Conservation (phyloP, 768 basidiomycete species). For the Termitomyces sp. region DNA sequence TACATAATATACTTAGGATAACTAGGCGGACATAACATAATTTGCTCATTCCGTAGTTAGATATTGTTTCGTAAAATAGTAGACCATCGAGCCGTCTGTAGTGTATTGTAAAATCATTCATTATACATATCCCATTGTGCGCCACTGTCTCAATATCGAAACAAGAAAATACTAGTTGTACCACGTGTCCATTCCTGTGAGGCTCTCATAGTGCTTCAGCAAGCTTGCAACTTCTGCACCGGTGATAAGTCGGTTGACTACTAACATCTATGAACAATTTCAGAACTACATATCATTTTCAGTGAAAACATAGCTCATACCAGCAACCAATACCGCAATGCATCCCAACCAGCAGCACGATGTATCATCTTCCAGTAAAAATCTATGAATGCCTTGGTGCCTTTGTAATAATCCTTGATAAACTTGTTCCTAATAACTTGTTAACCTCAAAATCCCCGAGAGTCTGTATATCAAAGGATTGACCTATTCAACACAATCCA, state of each 20-base stretch:
- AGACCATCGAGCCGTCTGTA: neutral
- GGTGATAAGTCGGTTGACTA: slow-evolving; percentile 49
- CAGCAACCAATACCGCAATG: slow-evolving; percentile 55
- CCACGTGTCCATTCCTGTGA: slow-evolving; percentile 44
- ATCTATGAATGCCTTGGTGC: slow-evolving; percentile 48
- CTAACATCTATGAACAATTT: slow-evolving; percentile 38
- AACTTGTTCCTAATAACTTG: slow-evolving; percentile 40
- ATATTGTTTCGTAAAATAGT: neutral
- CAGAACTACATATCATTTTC: neutral
- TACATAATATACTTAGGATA: slow-evolving; percentile 4
- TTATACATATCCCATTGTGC: neutral
- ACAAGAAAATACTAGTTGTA: slow-evolving; percentile 23
- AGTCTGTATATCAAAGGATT: slow-evolving; percentile 6
- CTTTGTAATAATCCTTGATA: slow-evolving; percentile 48
- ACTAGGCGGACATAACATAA: slow-evolving; percentile 1
- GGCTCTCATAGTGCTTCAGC: slow-evolving; percentile 48
- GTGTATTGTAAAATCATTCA: slow-evolving; percentile 1
- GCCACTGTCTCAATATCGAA: too few relatives aligned
- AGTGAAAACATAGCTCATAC: slow-evolving; percentile 24
- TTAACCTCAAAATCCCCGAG: neutral
- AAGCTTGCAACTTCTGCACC: slow-evolving; percentile 42
- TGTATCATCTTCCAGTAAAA: slow-evolving; percentile 66
- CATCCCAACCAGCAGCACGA: slow-evolving; percentile 61
- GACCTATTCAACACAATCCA: slow-evolving; percentile 68
- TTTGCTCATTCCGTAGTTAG: neutral